Evolutionary conservation across 805 yeast species (phyloP), one percentile per base, ranked within the genome.

Genomic region (Isabelozyma heimii): DNA sequence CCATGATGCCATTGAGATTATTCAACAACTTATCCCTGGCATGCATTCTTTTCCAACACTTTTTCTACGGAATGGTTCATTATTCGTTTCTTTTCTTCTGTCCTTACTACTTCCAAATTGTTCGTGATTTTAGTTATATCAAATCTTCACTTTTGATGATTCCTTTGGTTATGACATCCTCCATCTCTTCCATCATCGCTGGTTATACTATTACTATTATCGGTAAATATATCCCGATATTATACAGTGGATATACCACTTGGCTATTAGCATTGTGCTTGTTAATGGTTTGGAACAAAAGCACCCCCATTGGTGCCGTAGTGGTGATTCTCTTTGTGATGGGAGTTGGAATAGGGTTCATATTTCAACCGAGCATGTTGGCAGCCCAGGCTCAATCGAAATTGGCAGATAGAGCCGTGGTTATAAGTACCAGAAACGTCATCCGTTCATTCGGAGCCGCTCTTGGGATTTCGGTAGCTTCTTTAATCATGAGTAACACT

Each of bases 281-380:
- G 52, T 51, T 61, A n/a, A 44, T 60, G 16, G 48, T 56, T 4
- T 64, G 64, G 61, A 49, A 52, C 27, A 52, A 51, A 10, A 26
- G 52, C 17, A 58, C 64, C 14, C 51, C 52, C 14, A 50, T 51
- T 16, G 66, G 61, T 20, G 52, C 54, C 15, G 43, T 57, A 14
- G 50, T 47, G 8, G 28, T 47, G 16, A 28, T 43, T 12, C 40
- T 47, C 15, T 16, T 52, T 28, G 14, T 51, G 10, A 47, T 45
- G 37, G 54, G 56, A 27, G 24, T 44, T 8, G 85, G 84, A 0
- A 63, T 67, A n/a, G 84, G 81, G 2, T 63, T 65, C 45, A 71
- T 75, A 28, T 77, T 78, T 65, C 82, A 78, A 57, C 82, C 82
- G 3, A 72, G 77, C 0, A 66, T 78, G 60, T 73, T 79, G 6